Percentiles rank a stretch among this genome's conserved stretches.
Evolutionary conservation across 2,329 filamentous ascomycete genomes (phyloP).

Genomic region (Ilyonectria sp.): DNA sequence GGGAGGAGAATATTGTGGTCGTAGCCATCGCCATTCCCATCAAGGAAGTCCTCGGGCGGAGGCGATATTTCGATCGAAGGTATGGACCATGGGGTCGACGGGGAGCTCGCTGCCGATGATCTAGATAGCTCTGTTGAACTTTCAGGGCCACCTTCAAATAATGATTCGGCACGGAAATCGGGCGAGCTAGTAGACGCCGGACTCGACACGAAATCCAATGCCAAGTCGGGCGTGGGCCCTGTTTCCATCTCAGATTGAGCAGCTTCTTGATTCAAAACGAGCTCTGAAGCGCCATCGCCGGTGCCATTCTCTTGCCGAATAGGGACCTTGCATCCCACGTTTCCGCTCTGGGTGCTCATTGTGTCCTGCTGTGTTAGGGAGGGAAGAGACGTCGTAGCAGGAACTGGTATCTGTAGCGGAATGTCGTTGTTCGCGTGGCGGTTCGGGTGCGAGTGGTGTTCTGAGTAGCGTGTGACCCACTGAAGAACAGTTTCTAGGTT

Average conservation of each 20-base stretch:
- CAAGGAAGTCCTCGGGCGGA: background rate
- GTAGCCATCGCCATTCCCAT: background rate
- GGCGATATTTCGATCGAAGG: background rate
- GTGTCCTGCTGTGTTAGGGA: slow-evolving; percentile 27
- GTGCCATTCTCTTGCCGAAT: background rate
- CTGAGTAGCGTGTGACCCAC: slow-evolving; percentile 4
- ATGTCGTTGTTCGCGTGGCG: background rate
- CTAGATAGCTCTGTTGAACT: background rate
- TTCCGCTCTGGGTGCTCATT: slow-evolving; percentile 12
- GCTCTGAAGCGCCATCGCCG: background rate
- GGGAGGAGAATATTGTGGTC: background rate
- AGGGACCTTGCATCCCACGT: background rate
- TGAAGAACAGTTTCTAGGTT: background rate
- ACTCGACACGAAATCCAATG: background rate
- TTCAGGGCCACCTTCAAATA: background rate
- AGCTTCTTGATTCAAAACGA: background rate
- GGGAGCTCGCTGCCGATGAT: background rate
- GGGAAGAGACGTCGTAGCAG: background rate
- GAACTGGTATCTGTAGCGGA: background rate
- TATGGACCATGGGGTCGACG: background rate
- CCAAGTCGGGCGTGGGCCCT: background rate
- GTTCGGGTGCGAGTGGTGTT: background rate
- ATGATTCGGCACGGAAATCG: background rate
- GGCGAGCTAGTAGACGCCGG: background rate
- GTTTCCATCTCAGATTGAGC: background rate